Base-by-base conservation (phyloP, 441 rosid genomes). In the Kokia cookei region DNA sequence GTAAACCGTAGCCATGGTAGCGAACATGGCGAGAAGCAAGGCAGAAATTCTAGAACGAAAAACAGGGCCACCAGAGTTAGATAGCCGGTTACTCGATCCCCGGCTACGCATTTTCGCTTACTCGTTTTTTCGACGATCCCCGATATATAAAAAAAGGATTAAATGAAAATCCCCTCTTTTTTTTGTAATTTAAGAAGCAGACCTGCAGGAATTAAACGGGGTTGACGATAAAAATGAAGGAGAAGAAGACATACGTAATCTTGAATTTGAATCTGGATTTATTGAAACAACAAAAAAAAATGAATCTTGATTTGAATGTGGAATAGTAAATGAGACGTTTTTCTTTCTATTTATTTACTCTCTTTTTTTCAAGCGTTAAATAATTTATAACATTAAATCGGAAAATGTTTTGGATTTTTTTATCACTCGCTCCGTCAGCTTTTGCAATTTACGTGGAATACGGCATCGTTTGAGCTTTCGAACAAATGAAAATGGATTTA, bases 1-100 rank as follows among this genome's bases (percentile, higher is more conserved):
- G 74, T 85, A 86, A 76, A 85, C 65, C 42, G 90, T 78, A 42
- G 89, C 88, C 83, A 81, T 86, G 64, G 88, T 68, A 13, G 90
- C 88, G 45, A 88, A 78, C 90, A 88, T 85, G 67, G 86, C 78
- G 32, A 84, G 76, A 59, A 84, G 29, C 67, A 85, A 78, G 65
- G 79, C 63, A 1, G 84, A 78, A 58, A 77, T 72, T 47, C 85
- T 88, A 50, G 84, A 83, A 40, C 72, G 78, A 40, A 85, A 77
- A 54, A 68, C 71, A 75, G 61, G 5, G 47, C 47, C 72, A 51
- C 72, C 72, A 11, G 80, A 69, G 48, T 78, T 75, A 15, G 80
- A 72, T 5, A 76, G 65, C 83, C 89, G 84, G 81, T 67, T 79
- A 73, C 69, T 73, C 17, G 86, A 80, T 59, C 77, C 84, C 72